These are phyloP conservation scores for Zoysia japonica DNA, from an alignment of 176 grass and related monocot genomes.

Conservation along the genomic window DNA sequence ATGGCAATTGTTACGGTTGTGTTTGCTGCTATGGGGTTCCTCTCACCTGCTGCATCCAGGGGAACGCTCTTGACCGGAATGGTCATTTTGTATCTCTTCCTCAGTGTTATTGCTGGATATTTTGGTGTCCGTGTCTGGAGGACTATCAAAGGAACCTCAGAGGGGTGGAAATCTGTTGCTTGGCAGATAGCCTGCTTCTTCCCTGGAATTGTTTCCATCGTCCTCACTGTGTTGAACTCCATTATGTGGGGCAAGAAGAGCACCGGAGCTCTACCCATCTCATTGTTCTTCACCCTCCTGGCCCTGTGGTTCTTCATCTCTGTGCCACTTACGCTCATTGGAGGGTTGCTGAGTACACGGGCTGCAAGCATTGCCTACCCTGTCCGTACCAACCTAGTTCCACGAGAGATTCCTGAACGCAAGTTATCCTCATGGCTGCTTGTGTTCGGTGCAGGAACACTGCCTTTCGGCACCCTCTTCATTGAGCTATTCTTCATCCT, in stretches of 20 bases:
- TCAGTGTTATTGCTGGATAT: conserved; percentile 73
- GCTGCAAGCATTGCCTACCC: conserved; percentile 68
- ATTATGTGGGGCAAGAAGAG: conserved; percentile 83
- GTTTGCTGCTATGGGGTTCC: conserved; percentile 68
- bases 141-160: conserved; percentile 68
- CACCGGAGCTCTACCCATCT: conserved; percentile 76
- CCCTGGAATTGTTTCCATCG: conserved; percentile 62
- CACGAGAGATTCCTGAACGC: conserved; percentile 67
- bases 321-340: conserved; percentile 71
- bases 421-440: conserved; percentile 78
- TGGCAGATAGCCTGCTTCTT: conserved; percentile 78
- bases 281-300: conserved; percentile 77
- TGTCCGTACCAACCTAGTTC: conserved; percentile 71
- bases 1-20: conserved; percentile 83
- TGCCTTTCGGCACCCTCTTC: conserved; percentile 84
- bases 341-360: conserved; percentile 63
- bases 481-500: conserved; percentile 88
- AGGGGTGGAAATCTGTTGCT: conserved; percentile 80
- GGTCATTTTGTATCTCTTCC: conserved; percentile 78
- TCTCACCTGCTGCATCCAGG: conserved; percentile 68
- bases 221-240: conserved; percentile 69
- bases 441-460: conserved; percentile 74
- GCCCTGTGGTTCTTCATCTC: conserved; percentile 79
- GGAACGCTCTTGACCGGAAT: conserved; percentile 89
- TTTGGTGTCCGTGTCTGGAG: conserved; percentile 73